Percentiles rank a stretch among this genome's conserved stretches.
These are phyloP conservation scores for Trametes gibbosa DNA, from an alignment of 768 basidiomycete species.

Conservation along the genomic window DNA sequence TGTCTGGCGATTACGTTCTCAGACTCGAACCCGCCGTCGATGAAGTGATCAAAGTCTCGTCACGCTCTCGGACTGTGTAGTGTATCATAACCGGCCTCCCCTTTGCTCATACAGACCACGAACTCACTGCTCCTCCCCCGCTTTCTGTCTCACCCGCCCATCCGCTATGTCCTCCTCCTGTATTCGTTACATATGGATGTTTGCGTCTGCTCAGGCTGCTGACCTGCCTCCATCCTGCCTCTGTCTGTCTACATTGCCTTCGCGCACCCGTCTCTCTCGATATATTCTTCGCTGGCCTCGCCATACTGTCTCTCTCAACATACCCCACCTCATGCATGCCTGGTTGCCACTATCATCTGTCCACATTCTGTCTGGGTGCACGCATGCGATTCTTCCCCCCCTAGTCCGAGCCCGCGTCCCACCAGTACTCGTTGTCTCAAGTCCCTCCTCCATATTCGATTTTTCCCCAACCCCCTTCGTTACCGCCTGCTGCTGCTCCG, in stretches of 20 bases:
- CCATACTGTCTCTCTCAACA: neutral
- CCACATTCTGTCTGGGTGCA: slow-evolving; percentile 13
- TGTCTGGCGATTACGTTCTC: slow-evolving; percentile 48
- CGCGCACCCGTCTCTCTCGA: neutral
- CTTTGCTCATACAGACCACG: slow-evolving; percentile 4
- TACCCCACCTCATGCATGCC: neutral
- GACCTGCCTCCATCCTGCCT: neutral
- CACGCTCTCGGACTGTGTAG: neutral
- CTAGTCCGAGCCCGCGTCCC: neutral
- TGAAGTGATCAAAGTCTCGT: neutral
- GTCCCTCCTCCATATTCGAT: neutral
- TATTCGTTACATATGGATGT: neutral
- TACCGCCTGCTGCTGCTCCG: too few species aligned
- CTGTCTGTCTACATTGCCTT: neutral
- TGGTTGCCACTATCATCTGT: slow-evolving; percentile 13
- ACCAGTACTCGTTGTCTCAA: neutral
- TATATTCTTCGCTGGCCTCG: neutral
- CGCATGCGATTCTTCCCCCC: slow-evolving; percentile 1
- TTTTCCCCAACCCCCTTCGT: too few species aligned
- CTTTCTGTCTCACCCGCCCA: neutral
- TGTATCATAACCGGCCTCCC: slow-evolving; percentile 9
- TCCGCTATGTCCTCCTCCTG: neutral
- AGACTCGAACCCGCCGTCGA: slow-evolving; percentile 9
- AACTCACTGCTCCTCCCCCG: neutral
- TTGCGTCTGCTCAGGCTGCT: neutral